Evolutionary conservation across 345 rosid species (phyloP).

Genomic region (Excoecaria agallocha): DNA sequence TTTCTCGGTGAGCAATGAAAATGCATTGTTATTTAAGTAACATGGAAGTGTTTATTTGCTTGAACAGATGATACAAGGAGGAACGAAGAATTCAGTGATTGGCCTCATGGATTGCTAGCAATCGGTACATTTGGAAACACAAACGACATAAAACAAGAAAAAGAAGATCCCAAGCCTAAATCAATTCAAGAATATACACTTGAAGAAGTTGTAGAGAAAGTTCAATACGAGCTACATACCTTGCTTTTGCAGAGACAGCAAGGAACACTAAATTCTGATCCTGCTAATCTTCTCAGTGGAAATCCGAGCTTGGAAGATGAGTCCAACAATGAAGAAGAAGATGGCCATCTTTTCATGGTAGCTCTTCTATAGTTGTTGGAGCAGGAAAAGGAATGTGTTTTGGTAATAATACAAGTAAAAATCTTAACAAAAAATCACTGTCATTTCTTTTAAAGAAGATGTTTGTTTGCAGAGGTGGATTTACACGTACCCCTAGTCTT

Average conservation of each 20-base stretch:
- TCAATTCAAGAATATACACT: slow-evolving; percentile 23
- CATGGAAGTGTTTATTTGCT: background rate
- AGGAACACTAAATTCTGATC: no score
- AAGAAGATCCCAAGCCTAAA: slow-evolving; percentile 23
- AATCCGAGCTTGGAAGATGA: slow-evolving; percentile 14
- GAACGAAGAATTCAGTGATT: slow-evolving; percentile 56
- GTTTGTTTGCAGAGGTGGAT: slow-evolving; percentile 60
- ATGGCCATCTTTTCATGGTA: no score
- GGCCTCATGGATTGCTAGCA: slow-evolving; percentile 62
- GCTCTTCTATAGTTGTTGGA: background rate
- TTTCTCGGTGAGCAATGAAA: no score
- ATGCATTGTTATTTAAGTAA: no score
- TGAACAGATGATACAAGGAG: slow-evolving; percentile 21
- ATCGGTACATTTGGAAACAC: slow-evolving; percentile 81
- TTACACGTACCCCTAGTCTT: slow-evolving; percentile 45
- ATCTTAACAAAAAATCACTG: slow-evolving; percentile 45
- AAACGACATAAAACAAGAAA: background rate
- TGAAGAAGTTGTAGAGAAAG: slow-evolving; percentile 25
- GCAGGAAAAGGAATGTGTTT: slow-evolving; percentile 30
- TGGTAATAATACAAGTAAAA: slow-evolving; percentile 22
- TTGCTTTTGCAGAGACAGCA: slow-evolving; percentile 22
- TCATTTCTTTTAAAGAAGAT: slow-evolving; percentile 66
- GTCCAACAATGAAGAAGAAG: background rate
- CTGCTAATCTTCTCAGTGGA: background rate
- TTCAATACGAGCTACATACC: slow-evolving; percentile 35